Base-by-base conservation (phyloP, 306 rosid genomes). In the Mimosa pudica region DNA sequence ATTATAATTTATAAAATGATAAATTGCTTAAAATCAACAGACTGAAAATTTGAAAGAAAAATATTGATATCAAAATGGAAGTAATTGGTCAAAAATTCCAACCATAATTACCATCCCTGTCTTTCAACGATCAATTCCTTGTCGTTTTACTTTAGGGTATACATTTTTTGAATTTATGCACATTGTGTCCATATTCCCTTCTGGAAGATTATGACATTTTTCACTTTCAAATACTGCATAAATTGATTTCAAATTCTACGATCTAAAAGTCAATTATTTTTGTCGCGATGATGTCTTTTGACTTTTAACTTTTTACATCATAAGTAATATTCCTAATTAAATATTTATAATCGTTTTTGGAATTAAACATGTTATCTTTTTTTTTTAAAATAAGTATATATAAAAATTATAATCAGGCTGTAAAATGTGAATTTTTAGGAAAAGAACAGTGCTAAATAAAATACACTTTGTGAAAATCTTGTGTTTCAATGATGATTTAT, bases 141-240 rank as follows among this genome's bases (percentile, higher is more conserved):
- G 42, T 32, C 68, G 17, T 30, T 12, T 41, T 10, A 32, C 68
- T 30, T 62, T 30, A 11, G 7, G 7, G 41, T 30, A 4, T 16
- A 61, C 16, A 30, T 10, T 61, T 30, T 32, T 61, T 20, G 42
- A 30, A 62, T 62, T 62, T 32, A 30, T 62, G 42, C 68, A 11
- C 38, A 11, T 62, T 62, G 68, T 30, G 68, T 62, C 68, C 6
- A 11, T 42, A 62, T 32, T 32, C 44, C n/a, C n/a, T 62, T 62
- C 68, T 62, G 33, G 68, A 62, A 62, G 68, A 32, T 62, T 10
- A 32, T 62, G 44, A 62, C 68, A 62, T 32, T 62, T 62, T 62
- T 62, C 68, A 30, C n/a, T 32, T 32, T 62, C 14, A 32, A 62
- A 62, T 11, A 10, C 2, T 62, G 4, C 42, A 62, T 12, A 61